Evolutionary conservation across 1,284 basidiomycete genomes (phyloP), one percentile per base, ranked within the genome.

Genomic region (Boletus semigastroideus): DNA sequence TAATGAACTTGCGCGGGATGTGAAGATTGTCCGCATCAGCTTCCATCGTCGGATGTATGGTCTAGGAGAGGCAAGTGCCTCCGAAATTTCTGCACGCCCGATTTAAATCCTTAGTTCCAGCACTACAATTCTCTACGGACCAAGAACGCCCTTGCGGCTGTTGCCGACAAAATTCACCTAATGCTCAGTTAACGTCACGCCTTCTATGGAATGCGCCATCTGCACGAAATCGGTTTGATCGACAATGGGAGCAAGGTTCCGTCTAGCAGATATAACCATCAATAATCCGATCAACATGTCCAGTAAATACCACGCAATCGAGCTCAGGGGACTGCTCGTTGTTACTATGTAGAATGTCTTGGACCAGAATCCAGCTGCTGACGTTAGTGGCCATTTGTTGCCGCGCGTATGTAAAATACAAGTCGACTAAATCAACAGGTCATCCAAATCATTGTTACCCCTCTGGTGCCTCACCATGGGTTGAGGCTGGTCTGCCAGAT

Each of bases 41-140:
- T 97, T 94, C 69, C 94, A 97, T 69, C 79, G 91, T 53, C 79
- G 86, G 61, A 88, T 94, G 84, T 97, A 95, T 71, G 94, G 94
- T 3, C 78, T 97, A 5, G 94, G 94, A 63, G 94, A 97, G 83
- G 93, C 93, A 53, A 63, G 87, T 72, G 17, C 14, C 33, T 22
- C 19, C 43, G 22, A 42, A 33, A 25, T 10, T 25, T 27, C 20
- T 16, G 20, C 9, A 17, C 40, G 42, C 20, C 14, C 42, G 47
- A 16, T 54, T 38, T 27, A 34, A 53, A 34, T 55, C 43, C 43
- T 47, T 19, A 41, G 10, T 52, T 41, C 14, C 64, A 94, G 92
- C 92, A 94, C 67, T 94, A 94, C 68, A 94, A 94, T 66, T 94
- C 91, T 11, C 68, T 94, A 46, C 74, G 87, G 46, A 87, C 86